Evolutionary conservation across 2,329 filamentous ascomycete genomes (phyloP), one percentile per base, ranked within the genome.

Genomic region (Geoglossum cookeanum): DNA sequence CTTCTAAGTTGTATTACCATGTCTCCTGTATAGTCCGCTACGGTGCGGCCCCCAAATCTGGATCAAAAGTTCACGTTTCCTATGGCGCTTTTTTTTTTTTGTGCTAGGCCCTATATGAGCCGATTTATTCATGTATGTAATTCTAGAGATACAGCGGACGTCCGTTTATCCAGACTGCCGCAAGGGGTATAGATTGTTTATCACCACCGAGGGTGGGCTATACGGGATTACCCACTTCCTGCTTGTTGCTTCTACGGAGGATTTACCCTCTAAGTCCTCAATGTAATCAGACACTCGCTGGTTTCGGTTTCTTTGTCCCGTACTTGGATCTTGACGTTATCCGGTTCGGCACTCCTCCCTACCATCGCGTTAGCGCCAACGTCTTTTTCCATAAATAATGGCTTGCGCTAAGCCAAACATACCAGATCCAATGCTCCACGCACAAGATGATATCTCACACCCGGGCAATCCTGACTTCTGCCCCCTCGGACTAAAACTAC

Each of bases 281-380:
- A 62, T 76, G 27, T 83, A 82, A 69, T 57, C 45, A 57, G 45
- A 15, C 30, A 17, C n/a, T 51, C 15, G 55, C 44, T 13, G 82
- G 82, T 83, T 97, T 97, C 0, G 92, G 91, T 76, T 96, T 97
- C 83, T 98, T 98, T 55, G 92, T 94, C 60, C 92, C 92, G 68
- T 95, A 98, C 73, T 98, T 98, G 66, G 89, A 96, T 66, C 92
- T 79, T 70, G 86, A 88, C 27, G 83, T 87, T 66, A 85, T 79
- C 64, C 92, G 78, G 69, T 82, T 92, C 27, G 82, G 83, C 62
- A 98, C 92, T 75, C 92, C 92, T 67, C 88, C 88, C 91, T 96
- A 62, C 53, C 30, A 22, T 33, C 49, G 29, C 30, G 22, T 45
- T 45, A 45, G 42, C 42, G 4, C 11, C 29, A 37, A 17, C 13